Evolutionary conservation across 768 basidiomycete species (phyloP).

Genomic region (Mycena galopus): DNA sequence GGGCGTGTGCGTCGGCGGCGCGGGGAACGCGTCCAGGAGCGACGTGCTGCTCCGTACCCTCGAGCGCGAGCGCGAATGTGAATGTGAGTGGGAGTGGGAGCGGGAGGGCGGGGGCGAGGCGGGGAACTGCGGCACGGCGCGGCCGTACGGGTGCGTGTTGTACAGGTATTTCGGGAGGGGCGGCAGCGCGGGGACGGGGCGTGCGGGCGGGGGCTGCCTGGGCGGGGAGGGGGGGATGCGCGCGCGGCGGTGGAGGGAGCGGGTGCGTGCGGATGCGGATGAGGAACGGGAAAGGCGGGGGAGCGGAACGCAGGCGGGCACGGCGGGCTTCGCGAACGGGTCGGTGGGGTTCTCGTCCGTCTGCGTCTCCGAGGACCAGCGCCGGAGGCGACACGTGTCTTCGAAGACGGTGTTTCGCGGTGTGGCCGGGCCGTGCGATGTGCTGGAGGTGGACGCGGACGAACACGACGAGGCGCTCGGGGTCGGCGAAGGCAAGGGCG

Average conservation of each 20-base stretch:
- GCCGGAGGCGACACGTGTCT: not conserved
- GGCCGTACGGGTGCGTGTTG: constrained; percentile 3
- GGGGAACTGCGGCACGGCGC: not conserved
- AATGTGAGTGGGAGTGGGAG: not conserved
- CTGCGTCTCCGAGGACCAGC: constrained; percentile 15
- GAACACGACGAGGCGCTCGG: constrained; percentile 12
- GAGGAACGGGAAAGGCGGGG: not conserved
- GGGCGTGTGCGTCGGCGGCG: constrained; percentile 16
- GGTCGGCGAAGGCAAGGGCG: too few species aligned
- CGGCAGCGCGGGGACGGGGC: constrained; percentile 12
- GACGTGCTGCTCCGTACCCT: not conserved
- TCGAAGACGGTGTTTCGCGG: constrained; percentile 17
- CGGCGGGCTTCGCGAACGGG: not conserved
- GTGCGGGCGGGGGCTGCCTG: constrained; percentile 3
- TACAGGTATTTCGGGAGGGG: not conserved
- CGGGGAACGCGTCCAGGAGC: constrained; percentile 31
- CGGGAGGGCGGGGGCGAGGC: not conserved
- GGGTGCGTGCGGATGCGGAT: not conserved
- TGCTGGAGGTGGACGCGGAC: not conserved
- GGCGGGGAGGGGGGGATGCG: not conserved
- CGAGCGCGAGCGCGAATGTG: too few species aligned
- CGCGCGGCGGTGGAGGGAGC: not conserved
- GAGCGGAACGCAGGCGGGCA: not conserved
- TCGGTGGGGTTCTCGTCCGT: not conserved
- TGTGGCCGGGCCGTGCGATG: not conserved